Base-by-base conservation (phyloP, 495 filamentous ascomycete genomes). In the Hyaloscypha finlandica region DNA sequence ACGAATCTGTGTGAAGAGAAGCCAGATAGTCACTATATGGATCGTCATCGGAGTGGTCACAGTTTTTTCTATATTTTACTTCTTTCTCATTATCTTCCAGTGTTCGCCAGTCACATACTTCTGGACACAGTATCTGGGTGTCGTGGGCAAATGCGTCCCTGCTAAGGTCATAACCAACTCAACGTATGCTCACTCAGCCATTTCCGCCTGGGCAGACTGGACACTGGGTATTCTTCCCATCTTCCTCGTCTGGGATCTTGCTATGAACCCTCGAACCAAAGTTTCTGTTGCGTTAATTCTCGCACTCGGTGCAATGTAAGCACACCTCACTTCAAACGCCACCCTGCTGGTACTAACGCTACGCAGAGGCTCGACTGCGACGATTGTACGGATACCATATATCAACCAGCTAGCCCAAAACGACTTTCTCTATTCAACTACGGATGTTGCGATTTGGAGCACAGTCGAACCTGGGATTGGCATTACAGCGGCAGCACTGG, bases 21-120 rank as follows among this genome's bases (percentile, higher is more conserved):
- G 68, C 16, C 81, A 84, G 45, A 73, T 67, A 16, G 68, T 69
- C 63, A 78, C 76, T 48, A 75, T 83, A 59, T 68, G 67, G 30
- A n/a, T 69, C 0, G 60, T 74, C 2, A 73, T 78, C 45, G 29
- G 48, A 8, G 61, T 73, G 0, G 71, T 75, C 0, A 63, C 70
- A 4, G 12, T 76, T 52, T 78, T 74, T 39, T 71, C 74, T 48
- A 20, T 66, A 14, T 68, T 48, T 48, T 82, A 76, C 70, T 74
- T 80, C 63, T 72, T 83, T 51, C 32, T 81, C 48, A 57, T 77
- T 42, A 53, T 80, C 37, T 77, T 84, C 58, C 81, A 84, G 68
- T 84, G 83, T 69, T n/a, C 62, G 31, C 80, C 80, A 6, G 42
- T 76, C 25, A 63, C 61, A 3, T 72, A 68, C 63, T 80, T 78